Conservation (phyloP, 2,329 filamentous ascomycete genomes). For the Trichothecium sympodiale region DNA sequence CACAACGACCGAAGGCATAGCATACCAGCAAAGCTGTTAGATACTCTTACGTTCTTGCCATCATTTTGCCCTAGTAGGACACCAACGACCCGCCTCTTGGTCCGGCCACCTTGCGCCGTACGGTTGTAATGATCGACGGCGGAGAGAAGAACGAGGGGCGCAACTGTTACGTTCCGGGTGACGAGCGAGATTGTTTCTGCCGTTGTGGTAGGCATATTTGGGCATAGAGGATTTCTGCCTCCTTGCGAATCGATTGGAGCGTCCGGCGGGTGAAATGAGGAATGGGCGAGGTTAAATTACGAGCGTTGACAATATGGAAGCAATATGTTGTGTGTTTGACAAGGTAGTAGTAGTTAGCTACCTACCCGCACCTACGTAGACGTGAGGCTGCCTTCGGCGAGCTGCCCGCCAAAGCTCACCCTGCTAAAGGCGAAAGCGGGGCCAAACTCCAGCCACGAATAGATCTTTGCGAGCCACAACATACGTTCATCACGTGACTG, state of each 20-base stretch:
- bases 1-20: conserved; percentile 7
- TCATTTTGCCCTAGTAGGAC: conserved; percentile 93
- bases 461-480: too few species aligned
- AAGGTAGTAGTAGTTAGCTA: too few species aligned
- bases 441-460: neutral
- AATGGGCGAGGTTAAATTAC: conserved; percentile 6
- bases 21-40: conserved; percentile 94
- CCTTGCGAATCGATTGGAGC: too few species aligned
- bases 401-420: too few species aligned
- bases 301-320: too few species aligned
- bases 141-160: conserved; percentile 90
- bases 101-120: conserved; percentile 48
- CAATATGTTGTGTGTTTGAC: neutral
- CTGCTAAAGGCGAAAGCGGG: too few species aligned
- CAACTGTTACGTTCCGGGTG: conserved; percentile 89
- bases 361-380: conserved; percentile 15
- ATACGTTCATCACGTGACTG: too few species aligned
- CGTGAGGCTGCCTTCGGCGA: conserved; percentile 4
- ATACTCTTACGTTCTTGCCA: conserved; percentile 90
- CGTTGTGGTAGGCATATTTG: conserved; percentile 89
- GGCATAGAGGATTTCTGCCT: conserved; percentile 5
- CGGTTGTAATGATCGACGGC: conserved; percentile 98
- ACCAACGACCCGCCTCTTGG: conserved; percentile 85
- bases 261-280: conserved; percentile 5
- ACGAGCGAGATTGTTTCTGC: conserved; percentile 93